Conservation (phyloP, 768 basidiomycete genomes). For the Candolleomyces aberdarensis region DNA sequence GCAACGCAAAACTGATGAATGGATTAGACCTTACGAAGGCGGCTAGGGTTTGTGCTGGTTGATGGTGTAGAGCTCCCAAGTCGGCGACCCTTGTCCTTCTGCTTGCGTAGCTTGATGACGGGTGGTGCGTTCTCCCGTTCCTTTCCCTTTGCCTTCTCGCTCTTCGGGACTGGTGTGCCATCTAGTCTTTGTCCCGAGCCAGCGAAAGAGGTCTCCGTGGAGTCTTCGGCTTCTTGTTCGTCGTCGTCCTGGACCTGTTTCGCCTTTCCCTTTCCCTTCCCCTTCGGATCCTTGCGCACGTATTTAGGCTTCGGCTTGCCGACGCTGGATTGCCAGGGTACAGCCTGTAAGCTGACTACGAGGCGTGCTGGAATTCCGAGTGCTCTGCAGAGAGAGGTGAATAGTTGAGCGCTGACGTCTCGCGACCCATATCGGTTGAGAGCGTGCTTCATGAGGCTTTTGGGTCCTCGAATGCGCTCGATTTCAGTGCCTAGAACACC, state of each 20-base stretch:
- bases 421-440: constrained; percentile 76
- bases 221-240: constrained; percentile 15
- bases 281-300: constrained; percentile 34
- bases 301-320: constrained; percentile 52
- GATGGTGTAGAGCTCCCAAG: constrained; percentile 28
- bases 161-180: constrained; percentile 32
- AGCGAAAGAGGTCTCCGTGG: constrained; percentile 24
- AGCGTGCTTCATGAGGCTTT: constrained; percentile 93
- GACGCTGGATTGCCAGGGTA: constrained; percentile 80
- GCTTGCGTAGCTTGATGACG: constrained; percentile 56
- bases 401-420: constrained; percentile 87
- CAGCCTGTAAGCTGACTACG: constrained; percentile 86
- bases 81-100: constrained; percentile 47
- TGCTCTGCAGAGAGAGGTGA: constrained; percentile 85
- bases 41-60: constrained; percentile 11
- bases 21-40: constrained; percentile 19
- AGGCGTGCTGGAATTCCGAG: constrained; percentile 84
- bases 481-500: constrained; percentile 50
- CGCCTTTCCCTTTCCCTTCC: constrained; percentile 33
- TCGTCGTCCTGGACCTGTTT: constrained; percentile 23
- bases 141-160: constrained; percentile 55
- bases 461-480: constrained; percentile 70
- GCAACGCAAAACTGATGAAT: neutral
- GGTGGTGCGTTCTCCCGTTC: constrained; percentile 43
- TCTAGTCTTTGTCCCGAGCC: constrained; percentile 42